Conservation (phyloP, 1,284 basidiomycete genomes). For the Rhodotorula sp. region DNA sequence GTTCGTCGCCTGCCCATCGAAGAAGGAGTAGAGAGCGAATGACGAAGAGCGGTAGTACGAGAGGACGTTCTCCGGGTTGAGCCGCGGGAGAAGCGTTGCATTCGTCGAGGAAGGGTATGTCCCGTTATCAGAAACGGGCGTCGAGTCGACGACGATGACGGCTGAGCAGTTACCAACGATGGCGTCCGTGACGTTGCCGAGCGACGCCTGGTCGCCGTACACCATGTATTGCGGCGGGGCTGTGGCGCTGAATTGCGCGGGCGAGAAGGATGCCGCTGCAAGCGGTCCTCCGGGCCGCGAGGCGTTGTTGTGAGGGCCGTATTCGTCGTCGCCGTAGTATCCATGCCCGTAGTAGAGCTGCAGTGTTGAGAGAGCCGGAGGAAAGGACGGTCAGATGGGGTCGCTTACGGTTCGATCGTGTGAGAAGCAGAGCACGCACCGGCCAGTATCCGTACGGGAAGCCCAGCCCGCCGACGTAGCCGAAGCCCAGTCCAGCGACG, state of each 20-base stretch:
- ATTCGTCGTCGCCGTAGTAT: conserved; percentile 32
- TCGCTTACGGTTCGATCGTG: no score
- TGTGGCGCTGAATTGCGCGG: not conserved
- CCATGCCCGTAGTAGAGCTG: conserved; percentile 19
- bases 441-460: conserved; percentile 19
- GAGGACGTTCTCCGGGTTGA: conserved; percentile 10
- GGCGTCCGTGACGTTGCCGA: conserved; percentile 9
- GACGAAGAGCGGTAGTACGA: conserved; percentile 25
- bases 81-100: conserved; percentile 12
- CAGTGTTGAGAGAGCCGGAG: not conserved
- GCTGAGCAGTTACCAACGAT: conserved; percentile 8
- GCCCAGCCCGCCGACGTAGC: conserved; percentile 9
- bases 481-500: conserved; percentile 6
- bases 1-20: not conserved
- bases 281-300: conserved; percentile 20
- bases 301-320: conserved; percentile 15
- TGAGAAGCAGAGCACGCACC: not conserved
- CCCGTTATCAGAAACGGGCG: conserved; percentile 3
- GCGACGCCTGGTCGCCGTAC: conserved; percentile 23
- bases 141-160: not conserved
- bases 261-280: conserved; percentile 5
- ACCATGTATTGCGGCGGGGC: conserved; percentile 26
- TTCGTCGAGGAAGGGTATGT: conserved; percentile 5
- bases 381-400: no score
- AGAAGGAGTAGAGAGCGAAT: conserved; percentile 28